Conservation (phyloP, 768 basidiomycete genomes). For the Scleroderma citrinum region DNA sequence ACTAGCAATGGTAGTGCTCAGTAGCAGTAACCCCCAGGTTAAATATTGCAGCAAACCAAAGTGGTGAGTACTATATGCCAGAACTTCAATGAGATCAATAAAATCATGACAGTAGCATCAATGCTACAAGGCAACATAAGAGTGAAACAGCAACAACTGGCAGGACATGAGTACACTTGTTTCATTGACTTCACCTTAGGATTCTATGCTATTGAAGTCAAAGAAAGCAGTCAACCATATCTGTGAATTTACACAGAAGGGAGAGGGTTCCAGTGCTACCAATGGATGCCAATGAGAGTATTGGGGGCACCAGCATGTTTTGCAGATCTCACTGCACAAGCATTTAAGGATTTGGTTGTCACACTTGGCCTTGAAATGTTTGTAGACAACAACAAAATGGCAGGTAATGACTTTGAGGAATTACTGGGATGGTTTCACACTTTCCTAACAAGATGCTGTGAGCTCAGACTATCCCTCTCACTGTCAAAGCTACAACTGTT, state of each 20-base stretch:
- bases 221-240: slow-evolving; percentile 14
- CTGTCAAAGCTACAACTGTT: slow-evolving; percentile 4
- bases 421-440: slow-evolving; percentile 20
- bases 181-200: slow-evolving; percentile 36
- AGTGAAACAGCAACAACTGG: slow-evolving; percentile 32
- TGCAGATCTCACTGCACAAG: slow-evolving; percentile 20
- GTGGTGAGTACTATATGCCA: slow-evolving; percentile 36
- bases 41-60: too few species aligned
- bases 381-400: slow-evolving; percentile 34
- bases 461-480: background rate
- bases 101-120: slow-evolving; percentile 22
- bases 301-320: slow-evolving; percentile 35
- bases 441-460: slow-evolving; percentile 7
- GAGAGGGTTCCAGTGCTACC: slow-evolving; percentile 31
- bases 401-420: slow-evolving; percentile 28
- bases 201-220: slow-evolving; percentile 24
- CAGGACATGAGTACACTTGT: slow-evolving; percentile 31
- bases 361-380: slow-evolving; percentile 26
- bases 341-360: slow-evolving; percentile 22
- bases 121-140: slow-evolving; percentile 34
- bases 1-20: background rate
- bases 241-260: slow-evolving; percentile 34
- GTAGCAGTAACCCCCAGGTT: too few species aligned
- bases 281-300: slow-evolving; percentile 36
- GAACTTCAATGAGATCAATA: slow-evolving; percentile 32